A percentile compares a stretch with the other conserved stretches of the same genome.
These are phyloP conservation scores for Ajuga reptans DNA, from an alignment of 305 asterid genomes.

Conservation along the genomic window DNA sequence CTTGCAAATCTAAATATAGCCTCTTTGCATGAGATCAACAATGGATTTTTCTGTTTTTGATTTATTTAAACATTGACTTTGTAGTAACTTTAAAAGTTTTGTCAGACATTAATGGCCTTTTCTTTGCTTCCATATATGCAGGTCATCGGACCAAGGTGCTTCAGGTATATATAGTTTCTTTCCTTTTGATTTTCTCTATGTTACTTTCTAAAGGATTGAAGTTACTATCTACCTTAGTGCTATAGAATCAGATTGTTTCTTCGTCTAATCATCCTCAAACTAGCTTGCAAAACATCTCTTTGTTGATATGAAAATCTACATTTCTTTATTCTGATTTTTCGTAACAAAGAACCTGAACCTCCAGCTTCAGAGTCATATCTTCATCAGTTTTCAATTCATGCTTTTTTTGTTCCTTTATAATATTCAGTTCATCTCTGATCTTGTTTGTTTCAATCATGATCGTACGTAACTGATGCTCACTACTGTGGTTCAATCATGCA, in stretches of 20 bases:
- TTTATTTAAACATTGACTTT: conserved; percentile 1
- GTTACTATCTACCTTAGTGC: not conserved
- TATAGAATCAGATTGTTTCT: not conserved
- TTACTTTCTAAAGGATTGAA: not conserved
- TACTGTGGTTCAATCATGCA: not conserved
- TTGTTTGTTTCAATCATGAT: not conserved
- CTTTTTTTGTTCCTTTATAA: not conserved
- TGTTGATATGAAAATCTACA: not conserved
- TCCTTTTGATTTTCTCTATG: not conserved
- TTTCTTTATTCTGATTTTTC: not conserved
- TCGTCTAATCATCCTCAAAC: not conserved
- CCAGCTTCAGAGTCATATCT: not conserved
- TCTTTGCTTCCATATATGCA: conserved; percentile 31
- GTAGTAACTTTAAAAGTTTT: not conserved
- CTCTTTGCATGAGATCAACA: not conserved
- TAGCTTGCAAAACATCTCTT: not conserved
- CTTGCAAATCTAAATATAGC: not conserved
- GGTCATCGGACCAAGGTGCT: conserved; percentile 60
- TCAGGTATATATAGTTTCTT: conserved; percentile 46
- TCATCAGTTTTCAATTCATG: not conserved
- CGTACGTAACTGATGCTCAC: not conserved
- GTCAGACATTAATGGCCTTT: conserved; percentile 9
- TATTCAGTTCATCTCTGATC: not conserved
- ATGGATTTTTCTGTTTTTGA: conserved; percentile 2
- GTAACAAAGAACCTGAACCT: not conserved